Percentiles rank a stretch among this genome's conserved stretches.
phyloP scores from a whole-genome alignment of 1,284 basidiomycete species.

The Microbotryum intermedium region DNA sequence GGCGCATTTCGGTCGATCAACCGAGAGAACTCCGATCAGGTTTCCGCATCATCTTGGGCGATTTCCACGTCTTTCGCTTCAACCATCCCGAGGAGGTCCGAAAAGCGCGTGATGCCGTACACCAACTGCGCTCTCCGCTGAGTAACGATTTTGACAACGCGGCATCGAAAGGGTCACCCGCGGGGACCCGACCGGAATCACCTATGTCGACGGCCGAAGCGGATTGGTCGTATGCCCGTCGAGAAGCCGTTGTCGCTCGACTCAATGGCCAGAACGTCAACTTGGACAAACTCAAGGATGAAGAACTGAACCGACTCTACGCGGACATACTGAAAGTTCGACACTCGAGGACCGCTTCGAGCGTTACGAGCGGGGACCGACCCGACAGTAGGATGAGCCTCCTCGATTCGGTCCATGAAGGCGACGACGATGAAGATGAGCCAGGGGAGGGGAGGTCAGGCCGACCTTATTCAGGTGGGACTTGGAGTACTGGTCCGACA shows the following conservation, averaged over 20 bases:
- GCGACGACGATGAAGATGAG: conserved; percentile 29
- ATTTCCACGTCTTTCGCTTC: conserved; percentile 96
- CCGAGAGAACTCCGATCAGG: conserved; percentile 76
- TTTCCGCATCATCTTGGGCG: conserved; percentile 91
- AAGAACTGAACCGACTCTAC: conserved; percentile 85
- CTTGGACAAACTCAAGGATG: conserved; percentile 80
- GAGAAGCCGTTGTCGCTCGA: conserved; percentile 77
- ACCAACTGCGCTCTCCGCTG: conserved; percentile 44
- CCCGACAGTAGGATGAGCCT: conserved; percentile 66
- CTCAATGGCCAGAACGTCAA: conserved; percentile 69
- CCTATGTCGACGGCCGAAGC: conserved; percentile 57
- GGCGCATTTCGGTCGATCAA: conserved; percentile 65
- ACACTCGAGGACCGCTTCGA: conserved; percentile 42
- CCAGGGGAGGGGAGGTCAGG: conserved; percentile 3
- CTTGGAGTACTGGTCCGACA: conserved; percentile 66
- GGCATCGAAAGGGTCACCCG: conserved; percentile 19
- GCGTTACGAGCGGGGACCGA: conserved; percentile 43
- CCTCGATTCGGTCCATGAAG: conserved; percentile 34
- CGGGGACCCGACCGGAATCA: conserved; percentile 58
- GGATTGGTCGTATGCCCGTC: conserved; percentile 87
- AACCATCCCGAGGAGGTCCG: conserved; percentile 92
- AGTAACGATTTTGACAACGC: conserved; percentile 30
- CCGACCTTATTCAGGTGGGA: conserved; percentile 61
- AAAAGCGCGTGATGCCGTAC: conserved; percentile 69
- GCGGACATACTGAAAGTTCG: conserved; percentile 80